phyloP scores from a whole-genome alignment of 805 yeast genomes.

The Teunomyces barrocoloradensis region DNA sequence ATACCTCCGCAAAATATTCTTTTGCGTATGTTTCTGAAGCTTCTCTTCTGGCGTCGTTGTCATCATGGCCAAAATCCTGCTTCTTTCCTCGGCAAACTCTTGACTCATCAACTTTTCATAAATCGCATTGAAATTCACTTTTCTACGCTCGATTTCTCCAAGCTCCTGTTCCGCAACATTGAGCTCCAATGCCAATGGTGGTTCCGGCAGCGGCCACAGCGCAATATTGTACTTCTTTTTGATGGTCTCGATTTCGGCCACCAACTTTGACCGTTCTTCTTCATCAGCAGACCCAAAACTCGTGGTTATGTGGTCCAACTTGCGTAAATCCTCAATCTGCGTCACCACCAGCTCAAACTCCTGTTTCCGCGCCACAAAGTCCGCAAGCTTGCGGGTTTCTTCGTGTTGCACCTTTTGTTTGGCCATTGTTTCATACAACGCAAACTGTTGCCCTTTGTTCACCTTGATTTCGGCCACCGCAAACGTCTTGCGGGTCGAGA shows the following conservation, averaged over 20 bases:
- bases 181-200: slow-evolving; percentile 34
- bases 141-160: slow-evolving; percentile 26
- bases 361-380: slow-evolving; percentile 48
- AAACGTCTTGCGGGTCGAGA: slow-evolving; percentile 78
- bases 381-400: slow-evolving; percentile 54
- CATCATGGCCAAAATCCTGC: slow-evolving; percentile 27
- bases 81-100: slow-evolving; percentile 23
- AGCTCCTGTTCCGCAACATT: slow-evolving; percentile 27
- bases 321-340: slow-evolving; percentile 38
- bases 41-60: slow-evolving; percentile 32
- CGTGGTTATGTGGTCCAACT: slow-evolving; percentile 29
- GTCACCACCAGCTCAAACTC: slow-evolving; percentile 24
- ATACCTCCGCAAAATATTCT: slow-evolving; percentile 71
- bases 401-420: slow-evolving; percentile 64
- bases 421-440: slow-evolving; percentile 71
- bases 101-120: slow-evolving; percentile 31
- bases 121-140: slow-evolving; percentile 25
- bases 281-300: slow-evolving; percentile 18
- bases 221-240: slow-evolving; percentile 36
- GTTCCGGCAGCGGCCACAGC: slow-evolving; percentile 42
- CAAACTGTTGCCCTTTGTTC: slow-evolving; percentile 90
- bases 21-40: slow-evolving; percentile 54
- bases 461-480: slow-evolving; percentile 89
- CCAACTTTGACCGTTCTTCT: slow-evolving; percentile 20
- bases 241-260: slow-evolving; percentile 33